Conservation (phyloP, 768 basidiomycete genomes). For the Mycena capillaripes region DNA sequence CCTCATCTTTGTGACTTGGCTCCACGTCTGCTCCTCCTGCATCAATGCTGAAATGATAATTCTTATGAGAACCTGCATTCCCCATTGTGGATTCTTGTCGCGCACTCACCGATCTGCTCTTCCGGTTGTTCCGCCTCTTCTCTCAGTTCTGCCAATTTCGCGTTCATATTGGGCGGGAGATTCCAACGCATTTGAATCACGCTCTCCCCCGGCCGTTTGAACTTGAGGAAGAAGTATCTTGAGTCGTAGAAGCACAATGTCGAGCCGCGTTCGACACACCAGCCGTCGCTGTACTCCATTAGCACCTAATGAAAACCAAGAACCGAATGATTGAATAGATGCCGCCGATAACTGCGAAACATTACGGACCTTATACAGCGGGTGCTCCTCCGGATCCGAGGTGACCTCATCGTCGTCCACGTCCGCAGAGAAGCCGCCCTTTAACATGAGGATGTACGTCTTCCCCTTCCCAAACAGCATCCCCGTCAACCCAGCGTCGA, state of each 20-base stretch:
- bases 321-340: too few species aligned
- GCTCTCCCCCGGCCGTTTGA: slow-evolving; percentile 2
- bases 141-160: background rate
- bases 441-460: slow-evolving; percentile 7
- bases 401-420: slow-evolving; percentile 12
- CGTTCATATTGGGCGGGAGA: slow-evolving; percentile 10
- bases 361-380: slow-evolving; percentile 17
- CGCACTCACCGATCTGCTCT: slow-evolving; percentile 12
- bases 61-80: too few species aligned
- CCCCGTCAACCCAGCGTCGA: slow-evolving; percentile 17
- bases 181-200: slow-evolving; percentile 16
- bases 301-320: background rate
- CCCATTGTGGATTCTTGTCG: too few species aligned
- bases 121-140: slow-evolving; percentile 6
- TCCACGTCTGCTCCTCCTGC: too few species aligned
- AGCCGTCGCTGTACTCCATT: background rate
- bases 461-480: slow-evolving; percentile 28
- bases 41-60: too few species aligned
- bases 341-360: too few species aligned
- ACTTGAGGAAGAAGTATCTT: slow-evolving; percentile 12
- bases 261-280: slow-evolving; percentile 16
- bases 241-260: slow-evolving; percentile 27
- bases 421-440: slow-evolving; percentile 4
- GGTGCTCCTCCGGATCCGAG: slow-evolving; percentile 11
- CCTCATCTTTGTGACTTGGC: too few species aligned